These are phyloP conservation scores for Chaetomium olivaceum DNA, from an alignment of 2,329 filamentous ascomycete species.

Conservation along the genomic window DNA sequence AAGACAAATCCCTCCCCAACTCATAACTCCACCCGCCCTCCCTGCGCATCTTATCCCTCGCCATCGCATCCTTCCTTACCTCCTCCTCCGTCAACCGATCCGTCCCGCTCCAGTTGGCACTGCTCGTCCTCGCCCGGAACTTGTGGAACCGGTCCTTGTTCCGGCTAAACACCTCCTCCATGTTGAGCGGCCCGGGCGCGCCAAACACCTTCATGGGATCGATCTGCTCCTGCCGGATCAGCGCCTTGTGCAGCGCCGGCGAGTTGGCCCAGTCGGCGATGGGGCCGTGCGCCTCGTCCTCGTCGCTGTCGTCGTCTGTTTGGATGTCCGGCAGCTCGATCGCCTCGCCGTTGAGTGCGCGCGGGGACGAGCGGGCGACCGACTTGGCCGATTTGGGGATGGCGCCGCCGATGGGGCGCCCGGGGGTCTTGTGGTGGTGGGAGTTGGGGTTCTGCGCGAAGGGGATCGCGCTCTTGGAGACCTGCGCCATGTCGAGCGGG, in stretches of 20 bases:
- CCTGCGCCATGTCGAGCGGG: conserved; percentile 81
- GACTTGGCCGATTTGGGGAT: conserved; percentile 56
- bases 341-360: conserved; percentile 83
- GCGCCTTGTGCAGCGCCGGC: conserved; percentile 72
- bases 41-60: conserved; percentile 73
- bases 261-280: conserved; percentile 77
- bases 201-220: conserved; percentile 88
- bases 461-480: conserved; percentile 84
- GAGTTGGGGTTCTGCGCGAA: conserved; percentile 72
- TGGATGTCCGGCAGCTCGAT: conserved; percentile 94
- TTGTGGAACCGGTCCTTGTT: conserved; percentile 83
- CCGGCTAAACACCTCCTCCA: conserved; percentile 95
- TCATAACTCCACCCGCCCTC: conserved; percentile 86
- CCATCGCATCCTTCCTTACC: conserved; percentile 75
- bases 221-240: conserved; percentile 79
- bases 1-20: conserved; percentile 51
- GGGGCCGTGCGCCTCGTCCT: conserved; percentile 52
- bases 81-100: conserved; percentile 87
- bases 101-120: conserved; percentile 86
- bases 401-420: conserved; percentile 50
- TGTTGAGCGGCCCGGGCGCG: conserved; percentile 80
- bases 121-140: conserved; percentile 88
- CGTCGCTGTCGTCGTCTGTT: conserved; percentile 72
- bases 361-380: conserved; percentile 69
- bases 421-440: conserved; percentile 67